phyloP scores from a whole-genome alignment of 2,329 filamentous ascomycete species.

The Mycosphaerella sp. region DNA sequence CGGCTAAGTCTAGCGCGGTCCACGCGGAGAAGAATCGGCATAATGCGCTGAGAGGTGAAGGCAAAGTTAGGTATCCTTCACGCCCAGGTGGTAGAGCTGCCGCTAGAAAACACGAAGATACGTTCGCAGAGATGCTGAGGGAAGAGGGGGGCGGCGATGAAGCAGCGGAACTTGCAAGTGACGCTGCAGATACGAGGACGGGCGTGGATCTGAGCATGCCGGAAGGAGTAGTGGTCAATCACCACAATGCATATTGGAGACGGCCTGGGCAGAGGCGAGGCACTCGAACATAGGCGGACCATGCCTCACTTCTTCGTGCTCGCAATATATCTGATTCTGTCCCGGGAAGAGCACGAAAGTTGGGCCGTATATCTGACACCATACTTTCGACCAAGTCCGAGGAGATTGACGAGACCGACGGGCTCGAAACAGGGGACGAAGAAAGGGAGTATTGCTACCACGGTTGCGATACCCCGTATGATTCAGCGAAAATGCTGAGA shows the following conservation, averaged over 20 bases:
- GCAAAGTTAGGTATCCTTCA: conserved; percentile 21
- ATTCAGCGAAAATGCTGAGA: neutral
- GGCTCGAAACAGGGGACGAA: too few species aligned
- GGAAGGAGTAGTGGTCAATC: conserved; percentile 50
- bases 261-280: conserved; percentile 27
- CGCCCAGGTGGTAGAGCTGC: conserved; percentile 26
- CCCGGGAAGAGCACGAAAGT: neutral
- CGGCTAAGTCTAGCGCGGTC: conserved; percentile 45
- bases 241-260: conserved; percentile 54
- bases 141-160: conserved; percentile 37
- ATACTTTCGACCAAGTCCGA: too few species aligned
- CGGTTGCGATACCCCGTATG: neutral
- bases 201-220: conserved; percentile 29
- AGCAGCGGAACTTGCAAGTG: conserved; percentile 30
- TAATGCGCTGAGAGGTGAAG: conserved; percentile 25
- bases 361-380: neutral
- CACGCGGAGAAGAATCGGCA: conserved; percentile 39
- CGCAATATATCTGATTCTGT: neutral
- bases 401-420: too few species aligned
- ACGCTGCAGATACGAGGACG: conserved; percentile 24
- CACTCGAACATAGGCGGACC: conserved; percentile 11
- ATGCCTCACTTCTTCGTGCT: neutral
- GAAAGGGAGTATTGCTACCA: too few species aligned
- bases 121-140: conserved; percentile 45
- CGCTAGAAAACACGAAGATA: conserved; percentile 42